Conservation (phyloP, 345 rosid genomes). For the Leavenworthia alabamica region DNA sequence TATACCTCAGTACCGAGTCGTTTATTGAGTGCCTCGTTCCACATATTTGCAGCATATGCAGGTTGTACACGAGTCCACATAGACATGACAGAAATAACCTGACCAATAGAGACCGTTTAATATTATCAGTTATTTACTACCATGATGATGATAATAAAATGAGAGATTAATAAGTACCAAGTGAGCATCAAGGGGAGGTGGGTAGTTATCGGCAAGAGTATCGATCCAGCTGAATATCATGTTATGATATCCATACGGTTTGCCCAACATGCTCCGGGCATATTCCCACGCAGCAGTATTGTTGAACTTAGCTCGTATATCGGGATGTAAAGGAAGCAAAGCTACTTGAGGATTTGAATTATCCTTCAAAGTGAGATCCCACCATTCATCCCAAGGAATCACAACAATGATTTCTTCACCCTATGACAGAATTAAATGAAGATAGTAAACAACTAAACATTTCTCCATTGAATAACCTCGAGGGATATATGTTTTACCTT, state of each 20-base stretch:
- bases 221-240: conserved; percentile 99
- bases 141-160: neutral
- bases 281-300: conserved; percentile 94
- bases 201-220: conserved; percentile 83
- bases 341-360: conserved; percentile 87
- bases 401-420: conserved; percentile 92
- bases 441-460: neutral
- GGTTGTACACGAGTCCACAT: conserved; percentile 98
- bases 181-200: conserved; percentile 99
- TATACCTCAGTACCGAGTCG: conserved; percentile 89
- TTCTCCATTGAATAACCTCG: neutral
- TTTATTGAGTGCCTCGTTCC: conserved; percentile 98
- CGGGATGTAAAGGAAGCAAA: conserved; percentile 83
- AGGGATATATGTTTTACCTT: conserved; percentile 40
- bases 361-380: conserved; percentile 80
- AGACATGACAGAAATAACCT: conserved; percentile 99
- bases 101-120: conserved; percentile 6
- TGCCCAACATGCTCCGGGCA: conserved; percentile 87
- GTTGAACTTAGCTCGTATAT: conserved; percentile 69
- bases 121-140: neutral
- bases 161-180: conserved; percentile 49
- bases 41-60: conserved; percentile 95
- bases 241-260: conserved; percentile 99
- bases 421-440: conserved; percentile 34
- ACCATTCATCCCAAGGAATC: conserved; percentile 97